Evolutionary conservation across 2,329 filamentous ascomycete genomes (phyloP), one percentile per base, ranked within the genome.

Genomic region (Lachnellula arida): DNA sequence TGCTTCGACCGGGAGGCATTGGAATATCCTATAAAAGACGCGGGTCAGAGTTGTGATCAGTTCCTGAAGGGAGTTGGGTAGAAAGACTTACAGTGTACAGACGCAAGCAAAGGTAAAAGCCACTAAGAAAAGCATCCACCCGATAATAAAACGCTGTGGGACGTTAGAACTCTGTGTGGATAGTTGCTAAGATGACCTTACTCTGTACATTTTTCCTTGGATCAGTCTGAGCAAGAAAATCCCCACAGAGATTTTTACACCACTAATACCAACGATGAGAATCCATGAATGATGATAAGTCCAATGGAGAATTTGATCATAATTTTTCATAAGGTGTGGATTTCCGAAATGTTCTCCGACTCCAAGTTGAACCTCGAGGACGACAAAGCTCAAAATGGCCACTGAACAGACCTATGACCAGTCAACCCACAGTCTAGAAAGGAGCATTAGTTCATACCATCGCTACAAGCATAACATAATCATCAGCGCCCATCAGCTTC

Each of bases 401-500:
- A 51, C 62, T 2, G 59, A 55, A 48, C 59, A 61, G 5, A 60
- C 14, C 60, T 58, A 35, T n/a, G 1, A 25, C 46, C n/a, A 51
- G 35, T 53, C 17, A 54, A 47, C 44, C 22, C 12, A 12, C 3
- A 43, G 28, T 12, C 34, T 9, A 17, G 23, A 25, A 32, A 22
- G 14, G 11, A 44, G 37, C 12, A 35, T 23, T 17, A 12, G 19
- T 44, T 15, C 70, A 59, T 60, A 78, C 69, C 67, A 72, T 68
- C 4, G 76, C 72, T 5, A 68, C 49, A 1, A 58, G 47, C 74
- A 56, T 67, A 4, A 74, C 59, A 55, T 71, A 76, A 63, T 81
- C 78, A 64, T 81, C 78, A 3, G 66, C 46, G 0, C 76, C 76
- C 49, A 78, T 67, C n/a, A 73, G 73, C 46, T 74, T 75, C 40